Percentiles rank a stretch among this genome's conserved stretches.
These are phyloP conservation scores for Geranium incanum DNA, from an alignment of 441 rosid genomes.

Conservation along the genomic window DNA sequence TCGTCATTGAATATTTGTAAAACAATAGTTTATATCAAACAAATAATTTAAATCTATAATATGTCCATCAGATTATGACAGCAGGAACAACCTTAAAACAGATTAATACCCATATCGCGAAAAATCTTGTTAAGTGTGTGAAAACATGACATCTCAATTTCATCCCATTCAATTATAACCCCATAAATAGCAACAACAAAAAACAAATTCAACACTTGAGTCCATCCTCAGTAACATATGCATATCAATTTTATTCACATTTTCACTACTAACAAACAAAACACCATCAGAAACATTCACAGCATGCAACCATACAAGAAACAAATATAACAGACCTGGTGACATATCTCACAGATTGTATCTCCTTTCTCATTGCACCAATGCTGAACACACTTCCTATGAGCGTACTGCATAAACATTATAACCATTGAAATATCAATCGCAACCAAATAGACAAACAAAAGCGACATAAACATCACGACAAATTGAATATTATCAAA, in stretches of 20 bases:
- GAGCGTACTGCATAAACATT: constrained; percentile 36
- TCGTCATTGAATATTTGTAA: constrained; percentile 17
- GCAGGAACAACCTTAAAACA: neutral
- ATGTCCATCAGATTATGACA: no score
- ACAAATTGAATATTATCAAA: neutral
- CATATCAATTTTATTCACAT: no score
- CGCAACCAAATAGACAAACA: constrained; percentile 1
- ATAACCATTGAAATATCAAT: neutral
- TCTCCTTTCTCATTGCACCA: constrained; percentile 95
- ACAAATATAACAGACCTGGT: constrained; percentile 37
- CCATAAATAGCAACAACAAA: no score
- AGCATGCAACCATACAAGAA: neutral
- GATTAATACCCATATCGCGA: neutral
- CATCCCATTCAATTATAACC: neutral
- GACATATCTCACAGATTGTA: constrained; percentile 72
- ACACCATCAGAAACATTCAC: no score
- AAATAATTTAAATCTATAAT: neutral
- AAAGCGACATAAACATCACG: neutral
- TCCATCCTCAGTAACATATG: no score
- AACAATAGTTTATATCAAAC: neutral
- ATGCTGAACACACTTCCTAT: constrained; percentile 48
- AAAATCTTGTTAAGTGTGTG: neutral
- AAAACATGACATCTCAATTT: neutral
- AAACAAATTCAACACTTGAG: no score
- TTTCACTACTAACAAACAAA: no score